These are phyloP conservation scores for Claviceps pazoutovae DNA, from an alignment of 2,329 filamentous ascomycete genomes.

Conservation along the genomic window DNA sequence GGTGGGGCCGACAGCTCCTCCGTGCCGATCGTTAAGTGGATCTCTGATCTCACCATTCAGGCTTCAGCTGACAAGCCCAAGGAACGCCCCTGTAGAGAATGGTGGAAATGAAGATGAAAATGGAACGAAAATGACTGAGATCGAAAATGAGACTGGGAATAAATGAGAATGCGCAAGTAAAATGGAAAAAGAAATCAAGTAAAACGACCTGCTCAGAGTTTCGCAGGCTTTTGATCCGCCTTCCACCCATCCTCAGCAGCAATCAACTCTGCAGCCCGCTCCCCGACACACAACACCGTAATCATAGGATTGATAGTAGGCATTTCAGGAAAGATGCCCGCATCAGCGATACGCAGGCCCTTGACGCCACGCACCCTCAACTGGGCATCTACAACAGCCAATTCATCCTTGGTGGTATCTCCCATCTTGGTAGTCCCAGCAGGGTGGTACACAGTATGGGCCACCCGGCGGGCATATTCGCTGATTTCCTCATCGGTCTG, in stretches of 20 bases:
- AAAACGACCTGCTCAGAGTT: slow-evolving; percentile 13
- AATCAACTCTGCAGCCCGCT: slow-evolving; percentile 74
- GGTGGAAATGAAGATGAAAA: no score
- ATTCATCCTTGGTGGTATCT: slow-evolving; percentile 48
- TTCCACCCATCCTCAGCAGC: slow-evolving; percentile 47
- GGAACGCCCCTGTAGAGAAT: no score
- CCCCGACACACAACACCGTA: slow-evolving; percentile 71
- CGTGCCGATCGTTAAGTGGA: background rate
- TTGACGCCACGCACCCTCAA: slow-evolving; percentile 60
- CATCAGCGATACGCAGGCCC: slow-evolving; percentile 68
- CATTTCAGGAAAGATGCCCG: slow-evolving; percentile 81
- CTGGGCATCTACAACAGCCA: slow-evolving; percentile 68
- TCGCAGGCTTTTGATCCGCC: slow-evolving; percentile 16
- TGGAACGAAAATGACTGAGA: no score
- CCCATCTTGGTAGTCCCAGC: slow-evolving; percentile 88
- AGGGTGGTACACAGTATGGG: slow-evolving; percentile 84
- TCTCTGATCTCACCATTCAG: background rate
- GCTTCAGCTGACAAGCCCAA: no score
- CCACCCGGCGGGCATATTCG: slow-evolving; percentile 67
- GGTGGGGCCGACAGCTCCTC: no score
- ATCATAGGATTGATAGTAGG: slow-evolving; percentile 81
- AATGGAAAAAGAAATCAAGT: background rate
- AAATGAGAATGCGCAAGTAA: background rate
- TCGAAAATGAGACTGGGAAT: no score
- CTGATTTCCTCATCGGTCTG: slow-evolving; percentile 68